Percentiles rank a stretch among this genome's conserved stretches.
These are phyloP conservation scores for Scheffersomyces stipitis DNA, from an alignment of 805 yeast genomes.

Conservation along the genomic window DNA sequence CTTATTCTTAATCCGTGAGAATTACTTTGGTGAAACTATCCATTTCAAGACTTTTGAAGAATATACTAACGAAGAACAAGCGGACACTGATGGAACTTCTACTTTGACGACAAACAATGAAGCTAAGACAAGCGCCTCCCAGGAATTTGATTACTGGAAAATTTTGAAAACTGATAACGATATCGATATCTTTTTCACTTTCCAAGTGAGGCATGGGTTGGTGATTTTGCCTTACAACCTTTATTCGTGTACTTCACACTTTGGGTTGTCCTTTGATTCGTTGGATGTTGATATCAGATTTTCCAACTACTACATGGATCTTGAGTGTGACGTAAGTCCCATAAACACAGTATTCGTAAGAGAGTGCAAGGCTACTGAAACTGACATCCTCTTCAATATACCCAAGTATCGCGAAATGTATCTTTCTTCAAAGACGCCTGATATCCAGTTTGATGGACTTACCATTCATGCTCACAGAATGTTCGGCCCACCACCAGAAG, in stretches of 20 bases:
- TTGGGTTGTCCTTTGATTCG: conserved; percentile 61
- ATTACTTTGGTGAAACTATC: conserved; percentile 85
- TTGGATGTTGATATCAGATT: conserved; percentile 81
- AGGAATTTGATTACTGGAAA: conserved; percentile 32
- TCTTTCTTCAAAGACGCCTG: conserved; percentile 25
- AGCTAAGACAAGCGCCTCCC: background rate
- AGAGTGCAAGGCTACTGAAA: conserved; percentile 16
- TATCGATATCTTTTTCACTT: conserved; percentile 71
- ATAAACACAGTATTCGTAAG: conserved; percentile 38
- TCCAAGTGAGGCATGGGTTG: conserved; percentile 68
- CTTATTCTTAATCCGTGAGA: conserved; percentile 73
- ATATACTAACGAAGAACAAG: conserved; percentile 40
- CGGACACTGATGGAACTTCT: conserved; percentile 2
- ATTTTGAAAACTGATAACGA: conserved; percentile 62
- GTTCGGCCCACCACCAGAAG: conserved; percentile 89
- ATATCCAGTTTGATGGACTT: conserved; percentile 57
- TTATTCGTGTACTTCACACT: conserved; percentile 61
- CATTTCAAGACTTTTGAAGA: conserved; percentile 87
- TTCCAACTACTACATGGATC: conserved; percentile 90
- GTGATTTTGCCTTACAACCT: conserved; percentile 70
- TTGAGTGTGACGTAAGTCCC: conserved; percentile 73
- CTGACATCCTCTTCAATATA: conserved; percentile 21
- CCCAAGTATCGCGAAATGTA: conserved; percentile 19
- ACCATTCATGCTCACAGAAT: conserved; percentile 83
- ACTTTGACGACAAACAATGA: background rate